Evolutionary conservation across 2,329 filamentous ascomycete genomes (phyloP).

Genomic region (Karstenula rhodostoma): DNA sequence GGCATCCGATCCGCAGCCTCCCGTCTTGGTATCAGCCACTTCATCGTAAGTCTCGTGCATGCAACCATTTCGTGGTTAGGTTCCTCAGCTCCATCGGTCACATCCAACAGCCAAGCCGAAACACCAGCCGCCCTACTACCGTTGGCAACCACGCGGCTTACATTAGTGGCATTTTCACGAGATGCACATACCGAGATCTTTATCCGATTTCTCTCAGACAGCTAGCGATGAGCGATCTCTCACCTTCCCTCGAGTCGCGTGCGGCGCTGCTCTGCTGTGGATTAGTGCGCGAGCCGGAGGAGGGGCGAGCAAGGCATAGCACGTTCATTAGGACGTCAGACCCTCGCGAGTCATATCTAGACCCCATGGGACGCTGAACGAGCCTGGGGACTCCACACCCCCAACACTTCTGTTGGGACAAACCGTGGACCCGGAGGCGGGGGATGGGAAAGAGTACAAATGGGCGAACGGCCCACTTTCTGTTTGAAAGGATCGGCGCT

Average conservation of each 20-base stretch:
- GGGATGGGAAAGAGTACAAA: constrained; percentile 21
- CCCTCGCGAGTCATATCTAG: constrained; percentile 18
- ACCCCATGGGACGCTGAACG: constrained; percentile 21
- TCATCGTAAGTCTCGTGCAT: not conserved
- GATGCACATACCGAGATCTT: constrained; percentile 9
- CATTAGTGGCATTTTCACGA: not conserved
- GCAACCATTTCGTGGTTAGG: not conserved
- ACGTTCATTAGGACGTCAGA: constrained; percentile 20
- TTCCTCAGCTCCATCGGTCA: not conserved
- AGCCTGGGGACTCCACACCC: constrained; percentile 30
- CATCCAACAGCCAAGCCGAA: not conserved
- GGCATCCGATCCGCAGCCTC: not conserved
- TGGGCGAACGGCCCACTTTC: constrained; percentile 14
- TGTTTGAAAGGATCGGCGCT: not conserved
- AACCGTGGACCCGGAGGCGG: constrained; percentile 4
- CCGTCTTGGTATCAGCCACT: constrained; percentile 11
- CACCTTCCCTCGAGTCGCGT: not conserved
- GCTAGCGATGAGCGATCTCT: constrained; percentile 5
- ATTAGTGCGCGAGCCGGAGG: not conserved
- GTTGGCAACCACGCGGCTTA: constrained; percentile 3
- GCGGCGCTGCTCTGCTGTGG: not conserved
- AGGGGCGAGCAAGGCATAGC: constrained; percentile 17
- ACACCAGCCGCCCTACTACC: not conserved
- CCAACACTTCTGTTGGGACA: constrained; percentile 15
- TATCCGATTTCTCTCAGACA: not conserved